Percentiles rank a stretch among this genome's conserved stretches.
These are phyloP conservation scores for Rosa persica DNA, from an alignment of 306 rosid species.

Conservation along the genomic window DNA sequence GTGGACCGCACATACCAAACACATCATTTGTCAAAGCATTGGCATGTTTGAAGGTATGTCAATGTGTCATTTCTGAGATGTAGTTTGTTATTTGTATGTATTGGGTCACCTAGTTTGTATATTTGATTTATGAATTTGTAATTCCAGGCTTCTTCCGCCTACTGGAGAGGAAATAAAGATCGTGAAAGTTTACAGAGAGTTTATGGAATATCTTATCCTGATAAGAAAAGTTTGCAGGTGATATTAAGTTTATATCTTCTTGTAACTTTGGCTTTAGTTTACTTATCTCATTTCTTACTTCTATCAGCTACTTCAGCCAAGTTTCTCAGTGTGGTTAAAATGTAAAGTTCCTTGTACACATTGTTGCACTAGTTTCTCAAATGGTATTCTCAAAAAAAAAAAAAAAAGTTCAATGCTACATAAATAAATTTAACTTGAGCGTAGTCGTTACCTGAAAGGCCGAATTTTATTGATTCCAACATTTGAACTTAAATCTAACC, in stretches of 20 bases:
- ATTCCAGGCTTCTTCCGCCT: conserved; percentile 93
- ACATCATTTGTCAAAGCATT: conserved; percentile 94
- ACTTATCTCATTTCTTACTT: background rate
- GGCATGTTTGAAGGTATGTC: conserved; percentile 77
- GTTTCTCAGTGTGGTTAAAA: background rate
- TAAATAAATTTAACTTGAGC: background rate
- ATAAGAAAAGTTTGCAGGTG: conserved; percentile 87
- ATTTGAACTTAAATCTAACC: background rate
- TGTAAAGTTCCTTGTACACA: background rate
- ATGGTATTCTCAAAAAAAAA: background rate
- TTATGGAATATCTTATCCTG: conserved; percentile 97
- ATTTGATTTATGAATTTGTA: conserved; percentile 25
- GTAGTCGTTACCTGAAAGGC: background rate
- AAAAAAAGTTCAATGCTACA: background rate
- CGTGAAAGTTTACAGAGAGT: conserved; percentile 96
- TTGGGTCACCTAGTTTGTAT: background rate
- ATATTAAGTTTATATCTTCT: conserved; percentile 6
- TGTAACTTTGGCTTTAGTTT: background rate
- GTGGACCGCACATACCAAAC: conserved; percentile 97
- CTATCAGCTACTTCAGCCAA: background rate
- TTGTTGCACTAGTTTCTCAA: background rate
- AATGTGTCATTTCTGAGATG: conserved; percentile 17
- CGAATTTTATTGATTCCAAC: background rate
- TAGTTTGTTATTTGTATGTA: background rate
- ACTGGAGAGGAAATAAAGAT: conserved; percentile 92